Conservation (phyloP, 371 early-diverging fungal genomes). For the Mortierella sp. region DNA sequence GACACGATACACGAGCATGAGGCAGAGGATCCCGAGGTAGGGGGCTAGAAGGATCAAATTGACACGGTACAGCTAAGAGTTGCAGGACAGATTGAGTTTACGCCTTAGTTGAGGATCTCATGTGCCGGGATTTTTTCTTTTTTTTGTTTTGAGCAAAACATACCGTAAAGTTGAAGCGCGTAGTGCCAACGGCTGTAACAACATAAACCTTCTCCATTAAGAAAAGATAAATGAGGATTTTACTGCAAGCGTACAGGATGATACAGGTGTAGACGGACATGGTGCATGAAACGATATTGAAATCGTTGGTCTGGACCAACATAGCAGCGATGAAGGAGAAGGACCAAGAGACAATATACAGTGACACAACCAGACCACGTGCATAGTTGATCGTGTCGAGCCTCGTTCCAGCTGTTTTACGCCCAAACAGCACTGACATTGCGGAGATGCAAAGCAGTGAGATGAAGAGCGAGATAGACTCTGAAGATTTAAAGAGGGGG, state of each 20-base stretch:
- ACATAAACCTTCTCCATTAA: conserved; percentile 68
- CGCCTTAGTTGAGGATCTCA: neutral
- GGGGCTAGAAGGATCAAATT: conserved; percentile 62
- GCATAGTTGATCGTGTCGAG: conserved; percentile 60
- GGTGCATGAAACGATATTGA: conserved; percentile 63
- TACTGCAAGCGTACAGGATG: conserved; percentile 59
- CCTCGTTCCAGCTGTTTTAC: conserved; percentile 62
- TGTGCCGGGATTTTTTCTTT: no score
- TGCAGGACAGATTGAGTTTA: neutral
- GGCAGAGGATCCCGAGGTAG: conserved; percentile 56
- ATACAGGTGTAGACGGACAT: conserved; percentile 61
- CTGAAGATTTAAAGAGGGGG: conserved; percentile 9
- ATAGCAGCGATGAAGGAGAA: conserved; percentile 65
- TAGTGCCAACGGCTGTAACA: conserved; percentile 40
- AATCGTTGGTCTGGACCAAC: conserved; percentile 67
- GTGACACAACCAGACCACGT: conserved; percentile 58
- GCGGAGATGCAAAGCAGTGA: conserved; percentile 62
- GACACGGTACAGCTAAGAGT: conserved; percentile 55
- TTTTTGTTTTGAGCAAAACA: neutral
- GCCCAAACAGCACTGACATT: conserved; percentile 66
- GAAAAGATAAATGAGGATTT: conserved; percentile 64
- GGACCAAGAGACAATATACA: conserved; percentile 64
- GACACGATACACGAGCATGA: conserved; percentile 59
- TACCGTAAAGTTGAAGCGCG: conserved; percentile 39
- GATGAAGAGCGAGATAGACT: conserved; percentile 39